phyloP scores from a whole-genome alignment of 2,329 filamentous ascomycete species.

The Peltaster fructicola region DNA sequence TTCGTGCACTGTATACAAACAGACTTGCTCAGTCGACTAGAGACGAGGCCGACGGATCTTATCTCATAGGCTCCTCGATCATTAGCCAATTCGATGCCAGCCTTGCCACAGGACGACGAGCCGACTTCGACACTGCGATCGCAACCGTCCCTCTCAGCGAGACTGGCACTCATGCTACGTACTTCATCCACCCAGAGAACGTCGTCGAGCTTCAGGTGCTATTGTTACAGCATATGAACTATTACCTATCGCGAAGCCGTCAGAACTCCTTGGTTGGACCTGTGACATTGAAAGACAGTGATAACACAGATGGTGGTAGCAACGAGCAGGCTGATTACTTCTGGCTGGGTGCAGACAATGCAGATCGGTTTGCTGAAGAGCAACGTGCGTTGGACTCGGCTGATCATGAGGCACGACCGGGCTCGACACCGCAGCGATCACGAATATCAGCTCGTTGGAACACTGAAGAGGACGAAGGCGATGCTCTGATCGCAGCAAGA shows the following conservation, averaged over 20 bases:
- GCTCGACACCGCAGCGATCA: conserved; percentile 14
- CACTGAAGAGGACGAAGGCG: conserved; percentile 11
- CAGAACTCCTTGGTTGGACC: conserved; percentile 12
- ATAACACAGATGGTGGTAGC: not conserved
- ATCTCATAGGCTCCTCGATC: conserved; percentile 7
- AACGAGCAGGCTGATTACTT: conserved; percentile 16
- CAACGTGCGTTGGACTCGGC: conserved; percentile 28
- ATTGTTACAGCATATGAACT: conserved; percentile 31
- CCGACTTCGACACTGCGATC: conserved; percentile 33
- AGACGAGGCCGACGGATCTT: conserved; percentile 1
- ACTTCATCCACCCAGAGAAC: conserved; percentile 38
- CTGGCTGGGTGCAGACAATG: conserved; percentile 29
- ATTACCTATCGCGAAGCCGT: conserved; percentile 17
- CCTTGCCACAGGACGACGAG: conserved; percentile 22
- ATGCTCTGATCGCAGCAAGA: conserved; percentile 11
- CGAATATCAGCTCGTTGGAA: conserved; percentile 15
- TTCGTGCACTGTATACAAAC: conserved; percentile 27
- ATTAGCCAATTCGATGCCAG: conserved; percentile 22
- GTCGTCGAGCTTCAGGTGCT: conserved; percentile 36
- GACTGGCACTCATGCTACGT: conserved; percentile 29
- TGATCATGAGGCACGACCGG: conserved; percentile 17
- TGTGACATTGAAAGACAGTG: conserved; percentile 1
- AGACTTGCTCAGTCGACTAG: conserved; percentile 9
- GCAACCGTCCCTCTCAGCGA: conserved; percentile 29
- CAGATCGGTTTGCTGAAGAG: conserved; percentile 27